Conservation (phyloP, 2,329 filamentous ascomycete species). For the Cryphonectria japonica region DNA sequence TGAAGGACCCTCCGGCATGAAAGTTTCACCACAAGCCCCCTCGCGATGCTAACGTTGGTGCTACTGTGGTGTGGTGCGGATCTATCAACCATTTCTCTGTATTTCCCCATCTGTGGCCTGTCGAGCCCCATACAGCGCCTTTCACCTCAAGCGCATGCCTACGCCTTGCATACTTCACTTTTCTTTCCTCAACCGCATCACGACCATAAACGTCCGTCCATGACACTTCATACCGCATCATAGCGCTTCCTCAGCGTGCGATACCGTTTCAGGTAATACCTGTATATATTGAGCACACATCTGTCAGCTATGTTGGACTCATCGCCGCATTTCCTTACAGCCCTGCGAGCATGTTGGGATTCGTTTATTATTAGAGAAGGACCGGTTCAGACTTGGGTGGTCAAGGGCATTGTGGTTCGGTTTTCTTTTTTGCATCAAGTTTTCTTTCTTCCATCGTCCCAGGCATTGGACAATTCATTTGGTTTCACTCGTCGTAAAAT, state of each 20-base stretch:
- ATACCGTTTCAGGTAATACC: conserved; percentile 92
- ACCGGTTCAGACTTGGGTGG: neutral
- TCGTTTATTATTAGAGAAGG: neutral
- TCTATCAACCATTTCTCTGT: neutral
- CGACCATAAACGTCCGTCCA: no score
- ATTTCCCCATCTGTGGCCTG: neutral
- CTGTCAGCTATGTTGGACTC: conserved; percentile 10
- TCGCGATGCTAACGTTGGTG: neutral
- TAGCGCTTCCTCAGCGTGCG: conserved; percentile 84
- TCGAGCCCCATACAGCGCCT: neutral
- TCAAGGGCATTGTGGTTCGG: neutral
- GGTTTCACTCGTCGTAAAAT: neutral
- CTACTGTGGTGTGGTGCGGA: neutral
- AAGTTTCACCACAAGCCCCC: neutral
- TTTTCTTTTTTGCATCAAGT: neutral
- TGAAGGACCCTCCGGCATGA: conserved; percentile 33
- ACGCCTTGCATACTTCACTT: neutral
- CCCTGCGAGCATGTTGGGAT: neutral
- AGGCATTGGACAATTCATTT: conserved; percentile 18
- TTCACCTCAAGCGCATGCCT: neutral
- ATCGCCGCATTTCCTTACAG: neutral
- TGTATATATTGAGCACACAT: conserved; percentile 42
- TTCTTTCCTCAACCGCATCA: neutral
- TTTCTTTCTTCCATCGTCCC: neutral
- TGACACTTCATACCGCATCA: conserved; percentile 46